phyloP scores from a whole-genome alignment of 306 rosid genomes.

The Alnus rubra region DNA sequence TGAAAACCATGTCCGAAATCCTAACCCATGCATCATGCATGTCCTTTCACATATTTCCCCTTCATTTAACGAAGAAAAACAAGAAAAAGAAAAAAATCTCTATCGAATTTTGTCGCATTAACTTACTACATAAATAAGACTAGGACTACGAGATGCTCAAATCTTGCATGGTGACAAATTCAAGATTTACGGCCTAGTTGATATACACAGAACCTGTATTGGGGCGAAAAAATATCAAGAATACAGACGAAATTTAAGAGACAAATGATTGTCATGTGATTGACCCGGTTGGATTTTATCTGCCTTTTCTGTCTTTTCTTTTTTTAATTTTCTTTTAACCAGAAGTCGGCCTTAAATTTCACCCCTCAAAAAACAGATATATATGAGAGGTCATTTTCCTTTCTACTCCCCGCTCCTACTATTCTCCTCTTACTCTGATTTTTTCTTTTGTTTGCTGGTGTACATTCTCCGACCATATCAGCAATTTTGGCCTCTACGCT shows the following conservation, averaged over 20 bases:
- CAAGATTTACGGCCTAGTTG: neutral
- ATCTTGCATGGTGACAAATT: constrained; percentile 6
- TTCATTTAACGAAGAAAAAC: neutral
- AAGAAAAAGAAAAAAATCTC: neutral
- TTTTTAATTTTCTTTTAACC: neutral
- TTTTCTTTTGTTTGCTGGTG: no score
- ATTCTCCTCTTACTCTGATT: no score
- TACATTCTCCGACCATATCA: no score
- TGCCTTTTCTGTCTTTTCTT: neutral
- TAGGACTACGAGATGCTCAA: neutral
- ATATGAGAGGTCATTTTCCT: no score
- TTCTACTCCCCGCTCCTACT: no score
- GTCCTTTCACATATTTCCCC: neutral
- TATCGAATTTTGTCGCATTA: neutral
- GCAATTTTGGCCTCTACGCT: no score
- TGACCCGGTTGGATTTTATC: neutral
- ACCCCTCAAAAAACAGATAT: no score
- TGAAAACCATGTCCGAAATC: neutral
- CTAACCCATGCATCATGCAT: neutral
- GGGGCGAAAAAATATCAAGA: neutral
- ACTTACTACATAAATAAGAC: neutral
- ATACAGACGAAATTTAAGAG: neutral
- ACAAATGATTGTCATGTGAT: neutral
- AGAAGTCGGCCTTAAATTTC: no score
- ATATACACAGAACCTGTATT: neutral